Percentiles rank a stretch among this genome's conserved stretches.
phyloP scores from a whole-genome alignment of 164 flowering plant genomes.

The Magnolia sinica region DNA sequence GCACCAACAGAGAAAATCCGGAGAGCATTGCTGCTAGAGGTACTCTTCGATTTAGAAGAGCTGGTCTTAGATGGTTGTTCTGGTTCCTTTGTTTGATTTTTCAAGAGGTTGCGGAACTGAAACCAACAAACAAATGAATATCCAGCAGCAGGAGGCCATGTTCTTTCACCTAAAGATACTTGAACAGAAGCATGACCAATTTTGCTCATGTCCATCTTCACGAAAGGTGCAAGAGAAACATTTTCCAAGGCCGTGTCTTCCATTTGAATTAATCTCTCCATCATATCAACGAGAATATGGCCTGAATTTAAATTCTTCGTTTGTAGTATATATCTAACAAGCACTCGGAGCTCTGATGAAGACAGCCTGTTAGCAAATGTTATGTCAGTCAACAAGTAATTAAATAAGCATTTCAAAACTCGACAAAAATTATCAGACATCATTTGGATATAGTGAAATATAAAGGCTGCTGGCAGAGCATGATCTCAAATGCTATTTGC shows the following conservation, averaged over 20 bases:
- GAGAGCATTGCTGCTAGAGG: constrained; percentile 39
- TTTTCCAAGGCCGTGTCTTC: constrained; percentile 67
- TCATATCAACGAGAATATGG: constrained; percentile 71
- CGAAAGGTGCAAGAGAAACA: constrained; percentile 89
- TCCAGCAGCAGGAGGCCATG: constrained; percentile 99
- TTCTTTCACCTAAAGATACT: constrained; percentile 95
- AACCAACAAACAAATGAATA: constrained; percentile 99
- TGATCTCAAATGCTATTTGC: not conserved
- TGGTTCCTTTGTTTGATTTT: constrained; percentile 48
- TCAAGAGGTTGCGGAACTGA: constrained; percentile 71
- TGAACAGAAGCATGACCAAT: constrained; percentile 89
- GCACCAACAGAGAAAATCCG: constrained; percentile 91
- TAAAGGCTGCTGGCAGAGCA: not conserved
- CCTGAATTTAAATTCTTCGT: constrained; percentile 70
- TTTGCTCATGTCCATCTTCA: constrained; percentile 94
- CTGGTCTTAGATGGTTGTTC: constrained; percentile 48
- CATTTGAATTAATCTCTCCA: constrained; percentile 75
- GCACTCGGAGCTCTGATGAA: constrained; percentile 72
- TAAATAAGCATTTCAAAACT: not conserved
- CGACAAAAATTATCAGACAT: no score
- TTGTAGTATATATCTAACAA: constrained; percentile 79
- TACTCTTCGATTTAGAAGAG: constrained; percentile 36
- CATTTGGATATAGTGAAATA: no score
- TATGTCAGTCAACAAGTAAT: constrained; percentile 9
- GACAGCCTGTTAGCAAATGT: constrained; percentile 63